Evolutionary conservation across 257 asterid species (phyloP).

Genomic region (Petunia axillaris): DNA sequence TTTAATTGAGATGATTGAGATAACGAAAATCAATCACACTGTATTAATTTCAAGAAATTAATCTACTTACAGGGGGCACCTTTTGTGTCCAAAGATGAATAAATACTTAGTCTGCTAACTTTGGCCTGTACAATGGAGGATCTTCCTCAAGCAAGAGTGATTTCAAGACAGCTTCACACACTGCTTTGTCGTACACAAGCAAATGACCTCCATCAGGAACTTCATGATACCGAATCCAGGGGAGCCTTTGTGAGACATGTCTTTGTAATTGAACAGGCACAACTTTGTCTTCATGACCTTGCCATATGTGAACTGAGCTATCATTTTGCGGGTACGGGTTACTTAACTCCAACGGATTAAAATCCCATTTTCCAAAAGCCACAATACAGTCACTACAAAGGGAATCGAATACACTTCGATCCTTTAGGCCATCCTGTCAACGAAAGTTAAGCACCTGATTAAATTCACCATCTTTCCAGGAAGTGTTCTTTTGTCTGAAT

Average conservation of each 20-base stretch:
- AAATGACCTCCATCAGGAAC: conserved; percentile 89
- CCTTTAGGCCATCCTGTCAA: conserved; percentile 63
- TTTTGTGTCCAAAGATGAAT: not conserved
- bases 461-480: not conserved
- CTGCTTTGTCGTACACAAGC: conserved; percentile 76
- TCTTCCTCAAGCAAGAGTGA: conserved; percentile 86
- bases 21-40: conserved; percentile 31
- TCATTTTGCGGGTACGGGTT: conserved; percentile 53
- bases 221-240: conserved; percentile 93
- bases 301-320: conserved; percentile 52
- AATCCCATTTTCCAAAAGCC: conserved; percentile 90
- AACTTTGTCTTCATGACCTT: conserved; percentile 56
- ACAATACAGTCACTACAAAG: conserved; percentile 73
- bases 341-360: conserved; percentile 71
- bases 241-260: conserved; percentile 58
- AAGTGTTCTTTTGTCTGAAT: not conserved
- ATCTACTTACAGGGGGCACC: conserved; percentile 42
- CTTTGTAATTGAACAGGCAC: conserved; percentile 71
- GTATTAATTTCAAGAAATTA: conserved; percentile 29
- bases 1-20: not conserved
- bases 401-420: conserved; percentile 61
- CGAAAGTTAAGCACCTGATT: conserved; percentile 1
- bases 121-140: conserved; percentile 62
- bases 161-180: conserved; percentile 87
- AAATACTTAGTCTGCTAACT: conserved; percentile 23